Evolutionary conservation across 495 filamentous ascomycete species (phyloP).

Genomic region (Penicillium steckii): DNA sequence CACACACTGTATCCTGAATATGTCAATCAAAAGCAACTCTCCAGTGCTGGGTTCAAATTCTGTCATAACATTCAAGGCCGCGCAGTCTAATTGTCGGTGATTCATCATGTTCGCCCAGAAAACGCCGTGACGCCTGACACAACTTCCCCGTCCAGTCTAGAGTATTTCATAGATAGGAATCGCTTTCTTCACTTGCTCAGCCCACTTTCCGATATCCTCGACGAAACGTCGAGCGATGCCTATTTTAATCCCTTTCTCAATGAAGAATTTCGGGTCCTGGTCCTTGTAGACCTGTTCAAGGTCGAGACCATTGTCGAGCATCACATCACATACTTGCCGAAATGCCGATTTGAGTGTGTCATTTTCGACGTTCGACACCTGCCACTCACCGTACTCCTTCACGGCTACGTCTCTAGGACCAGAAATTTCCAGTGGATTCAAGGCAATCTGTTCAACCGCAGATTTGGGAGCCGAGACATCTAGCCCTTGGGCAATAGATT

Average conservation of each 20-base stretch:
- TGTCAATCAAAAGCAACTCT: too few relatives aligned
- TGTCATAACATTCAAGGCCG: too few relatives aligned
- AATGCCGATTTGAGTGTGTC: conserved; percentile 15
- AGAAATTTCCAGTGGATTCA: conserved; percentile 7
- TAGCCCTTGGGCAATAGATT: too few relatives aligned
- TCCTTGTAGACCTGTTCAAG: conserved; percentile 23
- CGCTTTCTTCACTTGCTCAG: conserved; percentile 14
- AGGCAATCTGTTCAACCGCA: too few relatives aligned
- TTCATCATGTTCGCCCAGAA: too few relatives aligned
- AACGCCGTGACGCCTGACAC: too few relatives aligned
- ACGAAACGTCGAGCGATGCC: conserved; percentile 28
- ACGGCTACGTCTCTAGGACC: conserved; percentile 18
- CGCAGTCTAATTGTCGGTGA: too few relatives aligned
- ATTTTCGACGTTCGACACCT: conserved; percentile 15
- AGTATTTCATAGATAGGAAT: conserved; percentile 9
- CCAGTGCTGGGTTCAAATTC: too few relatives aligned
- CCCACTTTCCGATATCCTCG: conserved; percentile 26
- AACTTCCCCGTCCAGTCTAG: background rate
- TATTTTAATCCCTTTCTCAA: conserved; percentile 21
- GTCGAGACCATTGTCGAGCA: conserved; percentile 17
- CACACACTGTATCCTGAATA: too few relatives aligned
- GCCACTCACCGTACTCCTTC: conserved; percentile 18
- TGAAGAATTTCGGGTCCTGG: conserved; percentile 28
- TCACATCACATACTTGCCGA: conserved; percentile 15
- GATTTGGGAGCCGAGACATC: too few relatives aligned